phyloP scores from a whole-genome alignment of 495 filamentous ascomycete genomes.

The Penicillium bialowiezense region DNA sequence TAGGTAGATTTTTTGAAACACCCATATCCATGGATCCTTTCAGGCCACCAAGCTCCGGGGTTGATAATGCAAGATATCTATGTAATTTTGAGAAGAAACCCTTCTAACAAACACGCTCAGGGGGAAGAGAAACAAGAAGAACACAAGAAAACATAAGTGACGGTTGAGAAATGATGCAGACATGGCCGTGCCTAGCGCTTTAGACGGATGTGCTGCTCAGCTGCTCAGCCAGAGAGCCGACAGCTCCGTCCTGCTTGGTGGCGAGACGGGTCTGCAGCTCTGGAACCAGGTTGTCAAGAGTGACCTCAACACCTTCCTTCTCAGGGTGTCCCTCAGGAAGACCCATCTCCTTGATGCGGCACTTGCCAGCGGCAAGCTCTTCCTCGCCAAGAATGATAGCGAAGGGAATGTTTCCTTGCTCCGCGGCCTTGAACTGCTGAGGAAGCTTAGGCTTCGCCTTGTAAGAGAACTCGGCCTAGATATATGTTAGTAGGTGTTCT shows the following conservation, averaged over 20 bases:
- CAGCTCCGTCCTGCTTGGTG: slow-evolving; percentile 19
- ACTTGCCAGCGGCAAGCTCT: slow-evolving; percentile 69
- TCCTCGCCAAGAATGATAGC: slow-evolving; percentile 79
- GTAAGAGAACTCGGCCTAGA: slow-evolving; percentile 69
- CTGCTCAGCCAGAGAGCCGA: slow-evolving; percentile 22
- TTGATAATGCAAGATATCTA: slow-evolving; percentile 10
- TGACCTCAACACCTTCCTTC: slow-evolving; percentile 77
- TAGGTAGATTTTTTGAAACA: slow-evolving; percentile 2
- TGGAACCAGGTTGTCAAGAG: slow-evolving; percentile 53
- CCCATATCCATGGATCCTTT: slow-evolving; percentile 3
- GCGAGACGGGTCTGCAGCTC: slow-evolving; percentile 54
- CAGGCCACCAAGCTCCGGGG: background rate
- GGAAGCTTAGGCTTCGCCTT: slow-evolving; percentile 77
- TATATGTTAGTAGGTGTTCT: slow-evolving; percentile 2
- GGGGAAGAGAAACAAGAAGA: slow-evolving; percentile 9
- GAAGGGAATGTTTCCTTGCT: slow-evolving; percentile 67
- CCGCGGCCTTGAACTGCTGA: slow-evolving; percentile 78
- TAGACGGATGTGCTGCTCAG: slow-evolving; percentile 21
- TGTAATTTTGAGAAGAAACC: slow-evolving; percentile 8
- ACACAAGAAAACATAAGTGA: too few species aligned
- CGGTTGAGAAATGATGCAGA: slow-evolving; percentile 56
- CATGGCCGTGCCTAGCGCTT: slow-evolving; percentile 12
- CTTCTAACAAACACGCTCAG: slow-evolving; percentile 8
- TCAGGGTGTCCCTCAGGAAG: slow-evolving; percentile 75
- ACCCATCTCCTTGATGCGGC: slow-evolving; percentile 83